Percentiles rank a stretch among this genome's conserved stretches.
Evolutionary conservation across 768 basidiomycete genomes (phyloP).

Genomic region (Boletus insuetus): DNA sequence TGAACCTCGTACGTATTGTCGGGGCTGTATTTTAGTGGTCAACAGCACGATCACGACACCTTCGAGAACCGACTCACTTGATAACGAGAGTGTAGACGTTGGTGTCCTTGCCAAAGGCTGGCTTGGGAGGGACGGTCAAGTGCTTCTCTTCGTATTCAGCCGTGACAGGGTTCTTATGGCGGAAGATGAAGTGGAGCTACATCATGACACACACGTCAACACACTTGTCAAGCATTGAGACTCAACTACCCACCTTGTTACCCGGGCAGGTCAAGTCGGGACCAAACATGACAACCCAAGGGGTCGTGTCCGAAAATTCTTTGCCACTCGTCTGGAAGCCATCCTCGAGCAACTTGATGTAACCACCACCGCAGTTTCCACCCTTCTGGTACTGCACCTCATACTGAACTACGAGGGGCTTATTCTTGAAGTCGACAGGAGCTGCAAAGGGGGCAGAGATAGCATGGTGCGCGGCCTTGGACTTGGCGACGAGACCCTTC

Average conservation of each 20-base stretch:
- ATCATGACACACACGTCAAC: slow-evolving; percentile 1
- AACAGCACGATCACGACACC: neutral
- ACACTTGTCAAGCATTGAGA: neutral
- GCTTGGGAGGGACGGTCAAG: slow-evolving; percentile 74
- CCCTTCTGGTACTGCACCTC: slow-evolving; percentile 99
- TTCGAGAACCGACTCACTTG: slow-evolving; percentile 55
- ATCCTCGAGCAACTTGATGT: slow-evolving; percentile 92
- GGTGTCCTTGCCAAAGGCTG: slow-evolving; percentile 85
- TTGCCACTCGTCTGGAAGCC: slow-evolving; percentile 92
- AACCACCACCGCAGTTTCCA: slow-evolving; percentile 98
- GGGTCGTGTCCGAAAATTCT: slow-evolving; percentile 91
- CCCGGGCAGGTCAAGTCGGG: slow-evolving; percentile 93
- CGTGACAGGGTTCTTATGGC: slow-evolving; percentile 90
- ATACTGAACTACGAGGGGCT: slow-evolving; percentile 94
- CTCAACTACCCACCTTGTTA: slow-evolving; percentile 61
- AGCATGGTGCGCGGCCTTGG: slow-evolving; percentile 97
- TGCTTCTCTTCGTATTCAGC: slow-evolving; percentile 98
- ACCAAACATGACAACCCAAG: slow-evolving; percentile 97
- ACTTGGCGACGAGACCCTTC: slow-evolving; percentile 91
- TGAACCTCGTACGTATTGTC: slow-evolving; percentile 92
- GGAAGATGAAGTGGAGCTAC: slow-evolving; percentile 99
- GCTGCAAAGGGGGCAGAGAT: slow-evolving; percentile 88
- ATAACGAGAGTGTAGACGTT: slow-evolving; percentile 94
- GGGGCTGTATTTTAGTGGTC: slow-evolving; percentile 49
- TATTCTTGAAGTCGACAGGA: slow-evolving; percentile 74